Evolutionary conservation across 768 basidiomycete genomes (phyloP).

Genomic region (Amanita pallidorosea): DNA sequence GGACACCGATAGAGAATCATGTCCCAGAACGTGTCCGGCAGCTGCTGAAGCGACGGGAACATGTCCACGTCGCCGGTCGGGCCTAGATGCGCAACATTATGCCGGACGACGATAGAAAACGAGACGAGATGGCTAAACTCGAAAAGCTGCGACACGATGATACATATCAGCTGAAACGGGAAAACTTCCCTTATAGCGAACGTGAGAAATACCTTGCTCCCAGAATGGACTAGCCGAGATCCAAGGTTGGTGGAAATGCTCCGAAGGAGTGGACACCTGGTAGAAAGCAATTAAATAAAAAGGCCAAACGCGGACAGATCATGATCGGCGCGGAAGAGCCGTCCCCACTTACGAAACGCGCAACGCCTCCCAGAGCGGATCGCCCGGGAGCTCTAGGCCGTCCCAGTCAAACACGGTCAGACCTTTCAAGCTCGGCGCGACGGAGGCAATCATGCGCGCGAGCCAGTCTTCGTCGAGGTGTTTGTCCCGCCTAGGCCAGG

Average conservation of each 20-base stretch:
- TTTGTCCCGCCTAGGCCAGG: constrained; percentile 36
- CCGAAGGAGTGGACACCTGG: constrained; percentile 33
- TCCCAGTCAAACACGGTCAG: constrained; percentile 43
- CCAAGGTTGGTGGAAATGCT: constrained; percentile 37
- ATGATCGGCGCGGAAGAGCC: not conserved
- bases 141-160: no score
- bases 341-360: constrained; percentile 22
- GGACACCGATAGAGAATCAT: constrained; percentile 37
- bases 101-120: constrained; percentile 37
- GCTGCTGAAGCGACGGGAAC: constrained; percentile 24
- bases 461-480: constrained; percentile 31
- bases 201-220: no score
- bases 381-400: constrained; percentile 33
- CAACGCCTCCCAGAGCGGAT: constrained; percentile 31
- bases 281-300: no score
- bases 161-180: no score
- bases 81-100: constrained; percentile 23
- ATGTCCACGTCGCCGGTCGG: constrained; percentile 5
- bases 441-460: constrained; percentile 19
- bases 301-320: no score
- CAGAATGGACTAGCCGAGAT: constrained; percentile 18
- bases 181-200: no score
- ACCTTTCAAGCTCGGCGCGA: constrained; percentile 21
- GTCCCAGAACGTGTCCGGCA: constrained; percentile 33
- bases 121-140: constrained; percentile 29